Evolutionary conservation across 257 asterid genomes (phyloP).

Genomic region (Catharanthus roseus): DNA sequence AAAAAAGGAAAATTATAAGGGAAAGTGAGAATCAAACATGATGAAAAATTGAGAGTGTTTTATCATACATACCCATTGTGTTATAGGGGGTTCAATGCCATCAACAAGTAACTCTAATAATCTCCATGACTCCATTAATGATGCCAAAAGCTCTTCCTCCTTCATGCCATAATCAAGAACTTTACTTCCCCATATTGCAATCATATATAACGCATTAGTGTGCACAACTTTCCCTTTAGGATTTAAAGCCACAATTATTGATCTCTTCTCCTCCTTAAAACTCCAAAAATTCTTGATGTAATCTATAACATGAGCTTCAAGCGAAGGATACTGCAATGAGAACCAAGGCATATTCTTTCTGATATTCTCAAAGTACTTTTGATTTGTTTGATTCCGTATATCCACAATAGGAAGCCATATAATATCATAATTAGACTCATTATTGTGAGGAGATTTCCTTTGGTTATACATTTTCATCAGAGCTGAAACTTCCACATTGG

Average conservation of each 20-base stretch:
- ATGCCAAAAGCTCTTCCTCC: slow-evolving; percentile 18
- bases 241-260: slow-evolving; percentile 5
- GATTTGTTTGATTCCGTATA: background rate
- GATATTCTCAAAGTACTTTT: background rate
- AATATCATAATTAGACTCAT: background rate
- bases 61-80: slow-evolving; percentile 8
- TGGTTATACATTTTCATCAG: background rate
- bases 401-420: slow-evolving; percentile 21
- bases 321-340: background rate
- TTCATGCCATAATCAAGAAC: slow-evolving; percentile 1
- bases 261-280: slow-evolving; percentile 9
- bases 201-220: slow-evolving; percentile 17
- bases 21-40: background rate
- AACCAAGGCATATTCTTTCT: slow-evolving; percentile 16
- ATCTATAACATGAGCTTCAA: slow-evolving; percentile 11
- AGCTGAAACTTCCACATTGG: background rate
- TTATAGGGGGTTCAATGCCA: background rate
- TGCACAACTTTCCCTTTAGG: slow-evolving; percentile 7
- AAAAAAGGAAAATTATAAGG: too few species aligned
- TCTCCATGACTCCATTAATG: slow-evolving; percentile 17
- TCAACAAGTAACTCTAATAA: slow-evolving; percentile 5
- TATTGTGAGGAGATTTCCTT: too few species aligned
- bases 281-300: slow-evolving; percentile 17
- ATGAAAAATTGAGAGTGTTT: too few species aligned
- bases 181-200: slow-evolving; percentile 14